phyloP scores from a whole-genome alignment of 139 green algal species.

The Mychonastes homosphaera region DNA sequence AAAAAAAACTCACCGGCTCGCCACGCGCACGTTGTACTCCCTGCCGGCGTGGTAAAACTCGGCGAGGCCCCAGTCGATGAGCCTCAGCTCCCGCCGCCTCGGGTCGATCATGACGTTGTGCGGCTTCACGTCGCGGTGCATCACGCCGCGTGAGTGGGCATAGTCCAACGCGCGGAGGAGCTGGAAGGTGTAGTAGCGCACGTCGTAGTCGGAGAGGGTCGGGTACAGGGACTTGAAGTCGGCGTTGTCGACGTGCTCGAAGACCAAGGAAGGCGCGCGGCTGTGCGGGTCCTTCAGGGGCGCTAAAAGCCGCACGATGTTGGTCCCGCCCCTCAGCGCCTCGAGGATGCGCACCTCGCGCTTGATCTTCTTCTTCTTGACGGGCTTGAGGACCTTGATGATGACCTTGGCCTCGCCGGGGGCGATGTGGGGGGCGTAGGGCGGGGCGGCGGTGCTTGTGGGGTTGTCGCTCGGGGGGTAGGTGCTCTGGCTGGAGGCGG shows the following conservation, averaged over 20 bases:
- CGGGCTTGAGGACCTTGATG: conserved; percentile 97
- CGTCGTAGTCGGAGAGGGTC: conserved; percentile 89
- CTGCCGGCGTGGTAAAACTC: conserved; percentile 96
- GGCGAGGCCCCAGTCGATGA: conserved; percentile 98
- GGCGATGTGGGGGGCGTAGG: not conserved
- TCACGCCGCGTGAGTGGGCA: conserved; percentile 70
- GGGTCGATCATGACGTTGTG: conserved; percentile 99
- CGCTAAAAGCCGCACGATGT: conserved; percentile 96
- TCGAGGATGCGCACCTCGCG: conserved; percentile 97
- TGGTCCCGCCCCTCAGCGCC: conserved; percentile 88
- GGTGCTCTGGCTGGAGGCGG: no score
- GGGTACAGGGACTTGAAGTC: conserved; percentile 86
- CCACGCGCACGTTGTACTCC: conserved; percentile 97
- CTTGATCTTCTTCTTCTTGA: conserved; percentile 99
- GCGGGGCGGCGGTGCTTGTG: not conserved
- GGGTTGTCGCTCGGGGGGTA: no score
- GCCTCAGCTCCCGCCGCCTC: conserved; percentile 70
- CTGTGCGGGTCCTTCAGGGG: conserved; percentile 83
- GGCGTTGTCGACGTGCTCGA: conserved; percentile 93
- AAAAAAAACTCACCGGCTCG: no score
- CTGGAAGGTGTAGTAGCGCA: conserved; percentile 96
- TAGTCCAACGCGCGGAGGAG: conserved; percentile 96
- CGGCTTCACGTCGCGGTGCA: conserved; percentile 58
- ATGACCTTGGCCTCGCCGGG: conserved; percentile 66
- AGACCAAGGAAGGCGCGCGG: conserved; percentile 91